These are phyloP conservation scores for Calocera viscosa DNA, from an alignment of 768 basidiomycete species.

Conservation along the genomic window DNA sequence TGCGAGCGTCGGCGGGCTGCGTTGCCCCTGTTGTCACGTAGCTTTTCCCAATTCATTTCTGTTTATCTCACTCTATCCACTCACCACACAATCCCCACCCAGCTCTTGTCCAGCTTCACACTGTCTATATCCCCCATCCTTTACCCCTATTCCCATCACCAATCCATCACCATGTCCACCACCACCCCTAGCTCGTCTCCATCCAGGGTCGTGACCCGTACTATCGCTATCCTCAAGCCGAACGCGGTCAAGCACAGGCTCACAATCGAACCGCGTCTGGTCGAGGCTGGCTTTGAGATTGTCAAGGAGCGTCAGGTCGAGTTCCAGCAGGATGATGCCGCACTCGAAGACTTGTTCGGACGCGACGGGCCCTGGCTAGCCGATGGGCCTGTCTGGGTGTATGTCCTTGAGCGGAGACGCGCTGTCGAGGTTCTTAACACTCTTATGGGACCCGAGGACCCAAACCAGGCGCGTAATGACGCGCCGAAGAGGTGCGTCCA, in stretches of 20 bases:
- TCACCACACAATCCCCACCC: not conserved
- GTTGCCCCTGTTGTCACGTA: conserved; percentile 5
- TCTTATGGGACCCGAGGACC: conserved; percentile 59
- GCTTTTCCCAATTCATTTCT: conserved; percentile 8
- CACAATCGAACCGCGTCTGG: conserved; percentile 67
- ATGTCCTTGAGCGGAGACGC: conserved; percentile 69
- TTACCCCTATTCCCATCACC: not conserved
- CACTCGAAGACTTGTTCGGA: conserved; percentile 65
- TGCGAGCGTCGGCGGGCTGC: not conserved
- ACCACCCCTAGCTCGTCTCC: not conserved
- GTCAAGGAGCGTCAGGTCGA: conserved; percentile 83
- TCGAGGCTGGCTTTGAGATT: conserved; percentile 77
- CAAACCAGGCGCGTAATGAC: conserved; percentile 40
- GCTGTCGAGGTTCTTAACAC: conserved; percentile 70
- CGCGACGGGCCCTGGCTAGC: conserved; percentile 59
- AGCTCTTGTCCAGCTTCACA: too few relatives aligned
- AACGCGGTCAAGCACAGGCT: conserved; percentile 60
- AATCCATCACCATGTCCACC: conserved; percentile 1
- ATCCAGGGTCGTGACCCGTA: conserved; percentile 34
- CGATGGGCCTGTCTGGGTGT: conserved; percentile 41
- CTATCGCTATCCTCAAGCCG: conserved; percentile 73
- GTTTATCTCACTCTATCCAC: not conserved
- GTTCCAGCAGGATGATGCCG: conserved; percentile 74
- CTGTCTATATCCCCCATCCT: not conserved
- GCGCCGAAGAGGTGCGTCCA: conserved; percentile 33